Evolutionary conservation across 202 grass and related monocot species (phyloP), one percentile per base, ranked within the genome.

Genomic region (Digitaria exilis): DNA sequence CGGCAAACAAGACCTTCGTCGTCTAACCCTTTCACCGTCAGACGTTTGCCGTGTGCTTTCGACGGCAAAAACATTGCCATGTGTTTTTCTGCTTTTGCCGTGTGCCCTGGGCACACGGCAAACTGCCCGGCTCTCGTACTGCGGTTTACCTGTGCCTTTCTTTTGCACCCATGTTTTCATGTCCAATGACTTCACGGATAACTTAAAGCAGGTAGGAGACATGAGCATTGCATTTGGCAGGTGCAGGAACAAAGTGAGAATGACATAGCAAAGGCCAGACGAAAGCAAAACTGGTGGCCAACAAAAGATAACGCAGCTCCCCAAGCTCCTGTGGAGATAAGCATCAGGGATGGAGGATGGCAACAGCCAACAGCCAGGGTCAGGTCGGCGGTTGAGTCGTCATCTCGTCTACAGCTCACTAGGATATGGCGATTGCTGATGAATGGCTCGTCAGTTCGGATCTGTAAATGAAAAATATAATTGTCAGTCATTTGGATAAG

Each of bases 281-380:
- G 63, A 75, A 17, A 14, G 6, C 51, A 9, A 7, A 68, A 68
- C 41, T 30, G 77, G 63, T 81, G 82, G 59, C 77, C 63, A 30
- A 4, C 61, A 28, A 18, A 55, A 84, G 56, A 72, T 82, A 71
- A 32, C 34, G 37, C 82, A 25, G 7, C 46, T 50, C 21, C 18
- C 87, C 57, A 26, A 54, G 61, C 32, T 12, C n/a, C 63, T 28
- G 24, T 82, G 58, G n/a, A 86, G 87, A 86, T 89, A 89, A 81
- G 70, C 82, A 71, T 76, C 25, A 1, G 73, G 73, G 7, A 8
- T 16, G 9, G 73, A 50, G 24, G 57, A 57, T 71, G 54, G 32
- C 55, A 86, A 66, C 56, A 65, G n/a, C n/a, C n/a, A n/a, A n/a
- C n/a, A n/a, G 42, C 3, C 83, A 45, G 18, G 0, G 12, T 31